phyloP scores from a whole-genome alignment of 1,284 basidiomycete species.

The Chalciporus sp. region DNA sequence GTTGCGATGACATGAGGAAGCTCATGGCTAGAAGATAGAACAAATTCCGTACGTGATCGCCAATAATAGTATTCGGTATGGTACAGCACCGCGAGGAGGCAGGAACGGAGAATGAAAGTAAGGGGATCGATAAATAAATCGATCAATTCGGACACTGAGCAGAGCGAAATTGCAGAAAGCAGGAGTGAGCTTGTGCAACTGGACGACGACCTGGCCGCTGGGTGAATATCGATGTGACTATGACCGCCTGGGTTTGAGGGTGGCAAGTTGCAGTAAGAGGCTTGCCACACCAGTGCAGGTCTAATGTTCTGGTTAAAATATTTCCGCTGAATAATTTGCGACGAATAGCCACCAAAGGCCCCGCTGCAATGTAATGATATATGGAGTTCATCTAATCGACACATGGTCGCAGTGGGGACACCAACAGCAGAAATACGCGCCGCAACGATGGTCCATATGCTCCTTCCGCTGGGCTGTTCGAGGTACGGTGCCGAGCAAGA shows the following conservation, averaged over 20 bases:
- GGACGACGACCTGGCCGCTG: background rate
- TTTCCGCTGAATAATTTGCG: conserved; percentile 32
- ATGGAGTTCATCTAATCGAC: conserved; percentile 1
- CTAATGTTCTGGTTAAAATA: conserved; percentile 29
- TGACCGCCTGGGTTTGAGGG: conserved; percentile 1
- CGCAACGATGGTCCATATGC: conserved; percentile 6
- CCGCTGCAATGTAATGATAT: conserved; percentile 1
- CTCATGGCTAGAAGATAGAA: conserved; percentile 40
- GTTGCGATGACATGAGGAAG: conserved; percentile 44
- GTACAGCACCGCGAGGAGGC: conserved; percentile 16
- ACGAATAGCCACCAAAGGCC: conserved; percentile 16
- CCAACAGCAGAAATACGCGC: background rate
- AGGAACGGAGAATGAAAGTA: conserved; percentile 22
- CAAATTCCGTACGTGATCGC: conserved; percentile 17
- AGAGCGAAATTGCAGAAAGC: background rate
- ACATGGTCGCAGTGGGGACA: conserved; percentile 2
- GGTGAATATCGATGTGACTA: conserved; percentile 1
- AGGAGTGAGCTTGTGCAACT: conserved; percentile 1
- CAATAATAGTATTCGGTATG: conserved; percentile 22
- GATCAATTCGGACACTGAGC: conserved; percentile 17
- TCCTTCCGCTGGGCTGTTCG: background rate
- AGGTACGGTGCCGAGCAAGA: conserved; percentile 29
- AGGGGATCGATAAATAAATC: conserved; percentile 15
- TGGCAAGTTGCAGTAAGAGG: conserved; percentile 24
- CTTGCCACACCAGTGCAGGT: conserved; percentile 7